These are phyloP conservation scores for Chalara sp. DNA, from an alignment of 2,329 filamentous ascomycete species.

Conservation along the genomic window DNA sequence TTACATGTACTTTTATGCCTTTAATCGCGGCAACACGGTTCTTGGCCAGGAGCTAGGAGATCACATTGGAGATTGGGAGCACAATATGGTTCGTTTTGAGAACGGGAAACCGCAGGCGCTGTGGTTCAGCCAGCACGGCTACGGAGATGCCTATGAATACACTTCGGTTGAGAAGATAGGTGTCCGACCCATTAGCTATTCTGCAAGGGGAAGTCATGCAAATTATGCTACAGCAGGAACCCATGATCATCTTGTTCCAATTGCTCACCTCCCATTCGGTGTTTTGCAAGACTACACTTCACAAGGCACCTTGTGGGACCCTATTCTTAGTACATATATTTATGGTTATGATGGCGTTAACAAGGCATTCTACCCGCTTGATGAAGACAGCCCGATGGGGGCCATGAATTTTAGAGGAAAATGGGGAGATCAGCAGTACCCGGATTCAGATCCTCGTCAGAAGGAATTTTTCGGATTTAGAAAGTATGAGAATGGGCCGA, in stretches of 20 bases:
- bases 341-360: constrained; percentile 43
- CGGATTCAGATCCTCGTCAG: constrained; percentile 35
- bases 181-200: constrained; percentile 48
- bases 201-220: constrained; percentile 55
- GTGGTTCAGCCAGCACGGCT: constrained; percentile 58
- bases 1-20: constrained; percentile 31
- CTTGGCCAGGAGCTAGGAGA: constrained; percentile 25
- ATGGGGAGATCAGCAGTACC: constrained; percentile 58
- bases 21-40: constrained; percentile 26
- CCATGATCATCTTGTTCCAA: constrained; percentile 58
- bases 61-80: constrained; percentile 63
- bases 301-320: constrained; percentile 53
- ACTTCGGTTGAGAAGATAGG: constrained; percentile 44
- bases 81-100: constrained; percentile 59
- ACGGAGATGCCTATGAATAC: constrained; percentile 58
- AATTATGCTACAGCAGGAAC: constrained; percentile 53
- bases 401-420: constrained; percentile 50
- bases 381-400: constrained; percentile 35
- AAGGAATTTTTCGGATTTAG: constrained; percentile 34
- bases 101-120: constrained; percentile 46
- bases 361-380: constrained; percentile 14
- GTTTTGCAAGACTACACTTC: constrained; percentile 49
- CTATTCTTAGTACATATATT: constrained; percentile 44
- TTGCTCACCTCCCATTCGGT: constrained; percentile 46
- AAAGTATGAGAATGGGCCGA: constrained; percentile 52